Evolutionary conservation across 768 basidiomycete genomes (phyloP).

Genomic region (Pisolithus marmoratus): DNA sequence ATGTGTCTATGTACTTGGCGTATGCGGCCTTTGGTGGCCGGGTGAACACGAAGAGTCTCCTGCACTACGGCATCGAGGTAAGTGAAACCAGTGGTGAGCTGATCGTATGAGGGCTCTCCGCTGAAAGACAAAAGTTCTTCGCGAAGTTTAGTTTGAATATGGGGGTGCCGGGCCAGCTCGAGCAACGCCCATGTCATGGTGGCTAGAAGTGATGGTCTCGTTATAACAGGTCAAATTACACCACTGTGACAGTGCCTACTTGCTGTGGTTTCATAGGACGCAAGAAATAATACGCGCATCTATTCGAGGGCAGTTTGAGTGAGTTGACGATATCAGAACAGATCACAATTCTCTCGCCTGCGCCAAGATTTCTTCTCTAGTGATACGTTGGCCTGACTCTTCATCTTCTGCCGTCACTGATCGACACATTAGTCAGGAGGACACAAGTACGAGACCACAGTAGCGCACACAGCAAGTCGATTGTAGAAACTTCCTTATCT

Average conservation of each 20-base stretch:
- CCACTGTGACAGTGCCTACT: conserved; percentile 2
- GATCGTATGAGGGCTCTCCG: conserved; percentile 49
- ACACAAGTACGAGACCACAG: too few relatives aligned
- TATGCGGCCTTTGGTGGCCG: conserved; percentile 24
- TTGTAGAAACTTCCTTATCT: too few relatives aligned
- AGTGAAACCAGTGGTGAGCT: conserved; percentile 43
- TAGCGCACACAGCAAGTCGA: too few relatives aligned
- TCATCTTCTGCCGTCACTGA: conserved; percentile 33
- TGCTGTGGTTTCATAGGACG: conserved; percentile 19
- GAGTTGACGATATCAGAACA: too few relatives aligned
- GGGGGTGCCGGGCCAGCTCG: conserved; percentile 42
- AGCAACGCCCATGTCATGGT: conserved; percentile 45
- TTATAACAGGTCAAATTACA: neutral
- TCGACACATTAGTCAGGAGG: neutral
- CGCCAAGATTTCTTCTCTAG: conserved; percentile 21
- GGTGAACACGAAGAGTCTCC: conserved; percentile 40
- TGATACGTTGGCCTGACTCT: conserved; percentile 19
- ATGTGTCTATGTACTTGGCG: conserved; percentile 6
- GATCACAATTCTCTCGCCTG: conserved; percentile 9
- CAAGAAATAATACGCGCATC: conserved; percentile 14
- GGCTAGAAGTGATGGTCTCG: conserved; percentile 1
- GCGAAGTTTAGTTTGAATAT: conserved; percentile 43
- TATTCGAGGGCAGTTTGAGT: neutral
- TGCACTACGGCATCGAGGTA: conserved; percentile 49
- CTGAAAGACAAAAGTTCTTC: conserved; percentile 40